Evolutionary conservation across 139 green algal genomes (phyloP), one percentile per base, ranked within the genome.

Genomic region (Yamagishiella unicocca): DNA sequence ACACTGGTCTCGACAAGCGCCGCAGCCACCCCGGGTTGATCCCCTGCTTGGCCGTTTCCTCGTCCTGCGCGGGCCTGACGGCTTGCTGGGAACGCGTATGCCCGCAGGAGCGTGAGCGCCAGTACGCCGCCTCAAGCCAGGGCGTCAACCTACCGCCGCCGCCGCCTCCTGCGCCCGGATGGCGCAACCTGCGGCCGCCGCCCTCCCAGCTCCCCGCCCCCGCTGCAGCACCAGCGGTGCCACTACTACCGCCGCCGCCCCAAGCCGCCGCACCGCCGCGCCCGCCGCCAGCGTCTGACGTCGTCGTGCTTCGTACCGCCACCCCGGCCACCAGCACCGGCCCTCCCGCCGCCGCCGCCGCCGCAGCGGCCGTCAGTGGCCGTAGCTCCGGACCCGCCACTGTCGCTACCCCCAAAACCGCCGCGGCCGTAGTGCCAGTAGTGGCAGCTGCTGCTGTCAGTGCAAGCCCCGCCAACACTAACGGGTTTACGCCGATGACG

Each of bases 51-150:
- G n/a, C n/a, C n/a, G n/a, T n/a, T n/a, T n/a, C n/a, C n/a, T n/a
- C n/a, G n/a, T n/a, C n/a, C n/a, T n/a, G n/a, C n/a, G n/a, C n/a
- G n/a, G n/a, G n/a, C n/a, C n/a, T n/a, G n/a, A n/a, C n/a, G n/a
- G n/a, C n/a, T n/a, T n/a, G n/a, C n/a, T n/a, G n/a, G n/a, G n/a
- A n/a, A n/a, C n/a, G n/a, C n/a, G n/a, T n/a, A n/a, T n/a, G n/a
- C n/a, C n/a, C 35, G 61, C 61, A 85, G 79, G 79, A 85, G 38
- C 79, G 61, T 7, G 79, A 85, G 61, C 61, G 42, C 0, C 62
- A 76, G 79, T 85, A 85, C 79, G 61, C 79, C 22, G 38, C 79
- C 2, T 72, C 37, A 4, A 50, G 33, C 66, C 35, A 74, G 37
- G 31, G 43, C 0, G 9, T 29, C 1, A 22, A 17, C 31, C 71